Evolutionary conservation across 495 filamentous ascomycete species (phyloP), one percentile per base, ranked within the genome.

Genomic region (Evernia prunastri): DNA sequence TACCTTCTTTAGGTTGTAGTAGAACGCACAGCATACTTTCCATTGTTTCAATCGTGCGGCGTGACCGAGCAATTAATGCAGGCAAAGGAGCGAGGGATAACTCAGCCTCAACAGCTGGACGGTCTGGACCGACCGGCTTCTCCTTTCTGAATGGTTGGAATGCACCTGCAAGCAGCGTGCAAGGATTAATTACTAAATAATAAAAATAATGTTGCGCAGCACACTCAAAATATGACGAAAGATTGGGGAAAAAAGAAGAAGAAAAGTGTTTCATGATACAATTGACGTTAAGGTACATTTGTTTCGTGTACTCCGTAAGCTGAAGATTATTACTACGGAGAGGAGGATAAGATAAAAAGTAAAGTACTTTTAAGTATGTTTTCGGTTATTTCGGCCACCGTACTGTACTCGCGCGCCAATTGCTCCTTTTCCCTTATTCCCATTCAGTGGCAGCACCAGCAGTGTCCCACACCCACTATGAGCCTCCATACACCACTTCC

Each of bases 1-100:
- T n/a, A n/a, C n/a, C n/a, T n/a, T n/a, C n/a, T n/a, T n/a, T n/a
- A n/a, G n/a, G n/a, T n/a, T n/a, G n/a, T n/a, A n/a, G n/a, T 33
- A 18, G 12, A n/a, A 54, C 0, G 29, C 17, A 33, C 29, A 20
- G 20, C 25, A 33, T 29, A 15, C 23, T 27, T n/a, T n/a, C n/a
- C n/a, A n/a, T 53, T 18, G 9, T 1, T 53, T 35, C 29, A 33
- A 33, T 33, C 8, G 15, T 54, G 51, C 51, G 51, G 51, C 51
- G 5, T 33, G 51, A 54, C 51, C 51, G 51, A 54, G 27, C 51
- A 54, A 54, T 33, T 29, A 54, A 54, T 33, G 27, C 51, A 31
- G 51, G 27, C 29, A 29, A 7, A 49, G 23, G 47, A 54, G 23
- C n/a, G n/a, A n/a, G n/a, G n/a, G n/a, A n/a, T n/a, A n/a, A n/a